Conservation (phyloP, 1,284 basidiomycete genomes). For the Ustilago xerochloae region DNA sequence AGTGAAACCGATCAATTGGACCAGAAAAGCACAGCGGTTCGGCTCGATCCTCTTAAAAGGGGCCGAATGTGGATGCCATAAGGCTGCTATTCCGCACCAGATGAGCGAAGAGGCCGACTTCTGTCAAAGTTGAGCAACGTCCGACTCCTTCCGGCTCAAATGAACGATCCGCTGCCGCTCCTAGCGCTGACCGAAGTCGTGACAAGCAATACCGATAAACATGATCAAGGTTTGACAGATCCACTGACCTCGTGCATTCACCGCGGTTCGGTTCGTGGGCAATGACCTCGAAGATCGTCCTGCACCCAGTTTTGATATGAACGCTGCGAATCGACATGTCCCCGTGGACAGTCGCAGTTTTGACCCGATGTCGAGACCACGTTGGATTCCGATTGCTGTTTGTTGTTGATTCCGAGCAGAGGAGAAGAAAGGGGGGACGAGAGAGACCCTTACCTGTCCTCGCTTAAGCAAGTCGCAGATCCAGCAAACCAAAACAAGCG, state of each 20-base stretch:
- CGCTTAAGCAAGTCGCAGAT: conserved; percentile 27
- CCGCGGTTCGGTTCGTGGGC: not conserved
- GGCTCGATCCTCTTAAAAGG: too few species aligned
- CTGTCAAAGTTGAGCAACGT: too few species aligned
- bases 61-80: too few species aligned
- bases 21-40: too few species aligned
- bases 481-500: conserved; percentile 1
- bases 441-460: conserved; percentile 11
- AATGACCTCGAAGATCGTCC: not conserved
- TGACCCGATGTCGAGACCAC: too few species aligned
- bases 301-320: not conserved
- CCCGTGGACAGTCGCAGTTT: conserved; percentile 1
- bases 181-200: not conserved
- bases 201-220: not conserved
- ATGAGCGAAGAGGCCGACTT: too few species aligned
- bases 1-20: too few species aligned
- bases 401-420: not conserved
- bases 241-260: not conserved
- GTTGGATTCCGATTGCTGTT: not conserved
- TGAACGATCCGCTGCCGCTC: not conserved
- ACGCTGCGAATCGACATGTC: conserved; percentile 8
- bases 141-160: too few species aligned
- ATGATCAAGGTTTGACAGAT: not conserved
- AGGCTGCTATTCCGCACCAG: too few species aligned
- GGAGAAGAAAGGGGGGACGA: not conserved